phyloP scores from a whole-genome alignment of 192 early-diverging fungal genomes.

The Diversispora epigaea region DNA sequence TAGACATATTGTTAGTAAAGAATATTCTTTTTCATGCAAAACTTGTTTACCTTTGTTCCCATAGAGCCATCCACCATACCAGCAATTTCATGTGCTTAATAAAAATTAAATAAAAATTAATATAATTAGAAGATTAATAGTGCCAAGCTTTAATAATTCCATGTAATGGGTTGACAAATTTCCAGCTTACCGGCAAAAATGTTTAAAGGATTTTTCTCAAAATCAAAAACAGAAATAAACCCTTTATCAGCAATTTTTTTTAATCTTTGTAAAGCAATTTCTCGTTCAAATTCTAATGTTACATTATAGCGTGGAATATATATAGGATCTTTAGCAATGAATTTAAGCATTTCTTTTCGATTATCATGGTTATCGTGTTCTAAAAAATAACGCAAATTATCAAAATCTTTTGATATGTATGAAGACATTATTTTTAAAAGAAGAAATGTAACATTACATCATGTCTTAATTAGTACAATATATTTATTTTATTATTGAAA shows the following conservation, averaged over 20 bases:
- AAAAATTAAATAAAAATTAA: background rate
- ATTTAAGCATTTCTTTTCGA: constrained; percentile 50
- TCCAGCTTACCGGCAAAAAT: constrained; percentile 50
- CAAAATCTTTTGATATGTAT: background rate
- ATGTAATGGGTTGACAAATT: background rate
- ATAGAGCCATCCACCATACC: constrained; percentile 73
- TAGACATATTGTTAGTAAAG: too few relatives aligned
- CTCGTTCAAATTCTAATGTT: constrained; percentile 58
- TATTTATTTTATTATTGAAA: too few relatives aligned
- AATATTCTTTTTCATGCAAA: too few relatives aligned
- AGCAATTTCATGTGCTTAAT: constrained; percentile 62
- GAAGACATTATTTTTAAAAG: too few relatives aligned
- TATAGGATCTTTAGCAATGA: constrained; percentile 52
- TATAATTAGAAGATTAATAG: background rate
- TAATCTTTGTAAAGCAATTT: constrained; percentile 62
- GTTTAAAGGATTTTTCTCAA: constrained; percentile 69
- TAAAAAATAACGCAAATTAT: constrained; percentile 36
- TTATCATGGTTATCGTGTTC: constrained; percentile 57
- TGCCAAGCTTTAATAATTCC: too few relatives aligned
- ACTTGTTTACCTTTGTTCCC: constrained; percentile 59
- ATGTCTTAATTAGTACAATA: too few relatives aligned
- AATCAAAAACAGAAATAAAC: constrained; percentile 66
- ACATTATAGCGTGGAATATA: constrained; percentile 67
- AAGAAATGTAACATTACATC: too few relatives aligned
- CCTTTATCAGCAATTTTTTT: constrained; percentile 48